Percentiles rank a stretch among this genome's conserved stretches.
Conservation (phyloP, 2,329 filamentous ascomycete species). For the Fusarium mangiferae region DNA sequence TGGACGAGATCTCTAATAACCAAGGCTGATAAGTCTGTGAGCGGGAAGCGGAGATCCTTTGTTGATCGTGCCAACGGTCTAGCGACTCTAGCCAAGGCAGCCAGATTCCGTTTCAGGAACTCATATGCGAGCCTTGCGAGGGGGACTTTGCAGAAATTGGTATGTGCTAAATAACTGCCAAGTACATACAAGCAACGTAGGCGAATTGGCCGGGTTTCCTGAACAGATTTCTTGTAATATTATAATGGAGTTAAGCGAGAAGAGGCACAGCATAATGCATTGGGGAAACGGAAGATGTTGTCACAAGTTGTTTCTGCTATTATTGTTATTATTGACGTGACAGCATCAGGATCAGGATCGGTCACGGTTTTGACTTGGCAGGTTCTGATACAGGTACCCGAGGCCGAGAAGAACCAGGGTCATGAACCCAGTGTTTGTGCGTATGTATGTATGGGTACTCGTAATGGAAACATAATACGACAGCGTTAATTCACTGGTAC, state of each 20-base stretch:
- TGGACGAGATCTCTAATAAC: conserved; percentile 15
- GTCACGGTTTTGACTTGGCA: conserved; percentile 1
- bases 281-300: background rate
- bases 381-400: conserved; percentile 33
- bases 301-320: conserved; percentile 20
- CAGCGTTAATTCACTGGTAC: background rate
- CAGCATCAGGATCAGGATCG: conserved; percentile 5
- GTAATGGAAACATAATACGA: background rate
- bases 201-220: conserved; percentile 3
- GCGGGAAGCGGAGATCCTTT: conserved; percentile 23
- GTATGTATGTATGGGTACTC: background rate
- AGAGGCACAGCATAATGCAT: conserved; percentile 6
- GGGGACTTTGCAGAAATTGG: conserved; percentile 16
- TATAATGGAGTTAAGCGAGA: conserved; percentile 10
- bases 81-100: background rate
- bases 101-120: conserved; percentile 21
- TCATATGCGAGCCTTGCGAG: conserved; percentile 4
- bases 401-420: conserved; percentile 1
- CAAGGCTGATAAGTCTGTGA: conserved; percentile 18
- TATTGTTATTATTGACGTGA: background rate
- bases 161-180: background rate
- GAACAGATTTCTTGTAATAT: background rate
- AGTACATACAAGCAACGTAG: background rate
- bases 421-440: background rate
- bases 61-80: conserved; percentile 23